Base-by-base conservation (phyloP, 2,329 filamentous ascomycete species). In the Ophiosphaerella korrae region DNA sequence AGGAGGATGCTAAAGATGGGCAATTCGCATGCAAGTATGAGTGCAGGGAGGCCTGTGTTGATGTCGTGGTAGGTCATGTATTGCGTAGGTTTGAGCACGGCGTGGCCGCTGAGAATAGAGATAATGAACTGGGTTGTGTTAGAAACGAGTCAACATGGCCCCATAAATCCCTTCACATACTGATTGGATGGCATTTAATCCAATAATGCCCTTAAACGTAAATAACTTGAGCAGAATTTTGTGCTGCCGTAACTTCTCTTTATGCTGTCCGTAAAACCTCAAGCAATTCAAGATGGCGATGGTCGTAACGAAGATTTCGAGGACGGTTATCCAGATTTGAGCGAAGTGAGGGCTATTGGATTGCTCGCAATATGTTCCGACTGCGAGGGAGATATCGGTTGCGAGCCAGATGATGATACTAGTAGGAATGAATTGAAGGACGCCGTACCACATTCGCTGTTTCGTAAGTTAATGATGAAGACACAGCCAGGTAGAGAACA, bases 21-120 rank as follows among this genome's bases (percentile, higher is more conserved):
- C 67, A 71, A 70, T 57, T 72, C 68, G 52, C 62, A 62, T 13
- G 62, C 59, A 29, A 70, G 60, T 9, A 70, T 52, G n/a, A 71
- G 59, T 7, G 58, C 58, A 0, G 69, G 60, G 12, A 72, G 62
- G 2, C 56, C 63, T 21, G 50, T 58, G 39, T 62, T 58, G 42
- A 71, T 47, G 51, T 72, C 64, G 44, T 68, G 55, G 50, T 66
- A 68, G 33, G 59, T 66, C 47, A 72, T 55, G 56, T 70, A 62
- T 33, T 65, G 55, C 7, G 55, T 57, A 6, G 66, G 63, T 1
- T 61, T 53, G 39, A 70, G 59, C 3, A 55, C 50, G 8, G 57
- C 45, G 5, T 59, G 44, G 35, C 63, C 60, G 18, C 63, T 42
- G 31, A 72, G 69, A 36, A 72, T 63, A 45, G 59, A 65, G 44